Base-by-base conservation (phyloP, 441 rosid genomes). In the Pelargonium cotyledonis region DNA sequence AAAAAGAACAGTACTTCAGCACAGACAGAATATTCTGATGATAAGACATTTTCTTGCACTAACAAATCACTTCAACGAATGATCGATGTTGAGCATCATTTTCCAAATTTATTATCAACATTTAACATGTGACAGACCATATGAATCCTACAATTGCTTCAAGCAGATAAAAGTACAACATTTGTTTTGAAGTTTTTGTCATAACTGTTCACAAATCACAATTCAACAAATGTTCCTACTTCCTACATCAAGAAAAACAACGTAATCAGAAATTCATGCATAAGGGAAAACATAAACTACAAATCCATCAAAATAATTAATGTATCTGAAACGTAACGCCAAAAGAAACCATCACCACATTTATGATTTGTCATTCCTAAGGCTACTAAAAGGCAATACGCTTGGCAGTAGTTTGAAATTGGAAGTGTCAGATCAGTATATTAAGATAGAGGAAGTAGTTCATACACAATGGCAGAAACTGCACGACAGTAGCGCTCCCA, bases 401-500 rank as follows among this genome's bases (percentile, higher is more conserved):
- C 19, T 51, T 5, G 19, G 15, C 57, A 1, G 19, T 51, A 51
- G 19, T 51, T 51, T 12, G 58, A 51, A 51, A 15, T 14, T 14
- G 8, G 6, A 2, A 15, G 40, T 35, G 40, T 35, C 40, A 6
- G 40, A 15, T 5, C 49, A 71, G 65, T 23, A 2, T n/a, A 40
- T 44, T 40, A 15, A 60, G 16, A 40, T 6, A 8, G 12, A 38
- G 46, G 66, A 77, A 26, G 26, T 67, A 66, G 60, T 58, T 43
- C 88, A 57, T 85, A 89, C 95, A 89, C 95, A 61, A 89, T 89
- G 68, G 95, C 90, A 69, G 95, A 86, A 77, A 89, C 95, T 10
- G 95, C 88, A 65, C 95, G 91, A 66, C 95, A 80, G 73, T 94
- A 94, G 63, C 98, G 88, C 79, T 94, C 98, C 98, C 98, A 94